A percentile compares a stretch with the other conserved stretches of the same genome.
Conservation (phyloP, 495 filamentous ascomycete genomes). For the Xylaria intraflava region DNA sequence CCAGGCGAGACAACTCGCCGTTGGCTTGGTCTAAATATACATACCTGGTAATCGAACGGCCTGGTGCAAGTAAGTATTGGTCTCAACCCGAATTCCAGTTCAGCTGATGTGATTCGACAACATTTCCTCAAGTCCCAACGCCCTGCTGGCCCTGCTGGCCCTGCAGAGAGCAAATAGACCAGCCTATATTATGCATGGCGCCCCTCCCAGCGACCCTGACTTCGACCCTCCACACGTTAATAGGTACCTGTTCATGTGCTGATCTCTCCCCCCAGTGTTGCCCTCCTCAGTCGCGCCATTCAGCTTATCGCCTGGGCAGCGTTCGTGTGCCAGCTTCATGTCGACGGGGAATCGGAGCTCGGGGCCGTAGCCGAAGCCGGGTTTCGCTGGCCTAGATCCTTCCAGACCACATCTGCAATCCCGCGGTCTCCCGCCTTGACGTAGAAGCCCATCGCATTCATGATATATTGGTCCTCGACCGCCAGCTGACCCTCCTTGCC, state of each 20-base stretch:
- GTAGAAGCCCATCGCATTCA: slow-evolving; percentile 46
- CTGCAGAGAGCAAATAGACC: slow-evolving; percentile 15
- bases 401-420: slow-evolving; percentile 37
- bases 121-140: neutral
- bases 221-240: neutral
- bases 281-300: slow-evolving; percentile 13
- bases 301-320: slow-evolving; percentile 28
- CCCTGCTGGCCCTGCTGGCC: neutral
- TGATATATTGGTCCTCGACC: slow-evolving; percentile 40
- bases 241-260: too few relatives aligned
- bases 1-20: neutral
- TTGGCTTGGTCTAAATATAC: too few relatives aligned
- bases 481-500: slow-evolving; percentile 32
- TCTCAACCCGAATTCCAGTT: too few relatives aligned
- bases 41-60: too few relatives aligned
- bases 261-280: neutral
- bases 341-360: slow-evolving; percentile 32
- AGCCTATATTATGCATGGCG: slow-evolving; percentile 15
- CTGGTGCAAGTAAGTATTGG: too few relatives aligned
- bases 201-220: too few relatives aligned
- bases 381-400: slow-evolving; percentile 28
- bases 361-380: slow-evolving; percentile 44
- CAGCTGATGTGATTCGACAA: neutral
- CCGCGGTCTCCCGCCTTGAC: slow-evolving; percentile 31
- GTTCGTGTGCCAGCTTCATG: slow-evolving; percentile 38